These are phyloP conservation scores for Mitragyna speciosa DNA, from an alignment of 257 asterid species.

Conservation along the genomic window DNA sequence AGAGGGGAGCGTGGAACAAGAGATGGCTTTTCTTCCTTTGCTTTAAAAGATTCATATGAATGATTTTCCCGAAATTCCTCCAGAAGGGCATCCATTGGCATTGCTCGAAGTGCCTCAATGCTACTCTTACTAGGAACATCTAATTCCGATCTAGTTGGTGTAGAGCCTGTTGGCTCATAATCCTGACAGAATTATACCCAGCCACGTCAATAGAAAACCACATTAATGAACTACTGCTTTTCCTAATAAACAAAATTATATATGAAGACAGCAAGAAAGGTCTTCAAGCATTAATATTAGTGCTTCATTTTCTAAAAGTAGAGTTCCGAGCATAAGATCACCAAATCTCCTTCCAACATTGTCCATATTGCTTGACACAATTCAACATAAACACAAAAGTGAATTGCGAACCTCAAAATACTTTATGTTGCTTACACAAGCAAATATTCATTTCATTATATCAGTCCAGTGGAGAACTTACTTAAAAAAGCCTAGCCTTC, in stretches of 20 bases:
- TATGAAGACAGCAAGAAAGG: background rate
- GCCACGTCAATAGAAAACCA: conserved; percentile 2
- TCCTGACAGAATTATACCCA: conserved; percentile 41
- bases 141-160: conserved; percentile 59
- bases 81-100: conserved; percentile 69
- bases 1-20: conserved; percentile 72
- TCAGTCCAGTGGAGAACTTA: background rate
- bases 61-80: conserved; percentile 71
- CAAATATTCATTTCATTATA: background rate
- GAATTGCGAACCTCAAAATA: background rate
- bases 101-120: conserved; percentile 69
- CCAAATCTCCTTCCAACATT: conserved; percentile 2
- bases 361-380: background rate
- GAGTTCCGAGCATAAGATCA: background rate
- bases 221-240: background rate
- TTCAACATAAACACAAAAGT: background rate
- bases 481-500: background rate
- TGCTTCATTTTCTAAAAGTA: background rate
- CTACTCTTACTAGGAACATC: conserved; percentile 67
- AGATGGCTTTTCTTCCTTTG: conserved; percentile 49
- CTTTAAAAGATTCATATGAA: conserved; percentile 41
- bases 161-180: conserved; percentile 71
- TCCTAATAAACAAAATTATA: background rate
- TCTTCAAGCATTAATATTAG: background rate
- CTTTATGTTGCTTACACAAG: background rate